Evolutionary conservation across 2,329 filamentous ascomycete species (phyloP), one percentile per base, ranked within the genome.

Genomic region (Arthroderma sp.): DNA sequence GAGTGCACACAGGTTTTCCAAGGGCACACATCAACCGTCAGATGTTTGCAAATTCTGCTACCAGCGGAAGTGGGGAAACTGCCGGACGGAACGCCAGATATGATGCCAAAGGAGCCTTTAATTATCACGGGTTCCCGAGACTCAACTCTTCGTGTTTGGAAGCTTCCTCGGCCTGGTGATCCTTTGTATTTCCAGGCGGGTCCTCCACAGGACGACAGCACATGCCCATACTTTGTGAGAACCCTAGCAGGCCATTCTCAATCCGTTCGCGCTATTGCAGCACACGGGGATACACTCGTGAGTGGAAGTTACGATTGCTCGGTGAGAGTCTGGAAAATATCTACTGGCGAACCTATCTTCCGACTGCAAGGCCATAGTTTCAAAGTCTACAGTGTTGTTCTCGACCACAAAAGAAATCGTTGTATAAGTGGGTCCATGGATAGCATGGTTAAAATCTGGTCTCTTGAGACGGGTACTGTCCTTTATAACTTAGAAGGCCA

Each of bases 381-480:
- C 60, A 96, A 98, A 62, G 91, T 98, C 0, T 98, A 98, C 62
- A 95, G 88, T 49, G 91, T 98, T 6, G 91, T 98, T 6, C 70
- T 96, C 22, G 91, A 98, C 57, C 83, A 87, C 53, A 80, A 83
- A 55, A 83, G 91, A 47, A 94, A 93, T 57, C 83, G 89, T 36
- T 98, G 91, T 65, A 96, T 98, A 51, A 95, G 88, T 50, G 91
- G 91, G 8, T 94, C 88, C 5, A 98, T 98, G 91, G 91, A 98
- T 62, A 94, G 91, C 50, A 75, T 88, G 51, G 91, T 98, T 59
- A 96, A 95, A 65, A 89, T 98, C 8, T 98, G 91, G 91, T 91
- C 89, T 48, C 73, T 98, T 9, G 80, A 86, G 29, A 91, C 84
- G 2, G 91, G 91, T 0, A 70, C 81, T 0, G 85, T 87, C 53